A percentile compares a stretch with the other conserved stretches of the same genome.
Evolutionary conservation across 2,329 filamentous ascomycete species (phyloP).

Genomic region (Aspergillus sp.): DNA sequence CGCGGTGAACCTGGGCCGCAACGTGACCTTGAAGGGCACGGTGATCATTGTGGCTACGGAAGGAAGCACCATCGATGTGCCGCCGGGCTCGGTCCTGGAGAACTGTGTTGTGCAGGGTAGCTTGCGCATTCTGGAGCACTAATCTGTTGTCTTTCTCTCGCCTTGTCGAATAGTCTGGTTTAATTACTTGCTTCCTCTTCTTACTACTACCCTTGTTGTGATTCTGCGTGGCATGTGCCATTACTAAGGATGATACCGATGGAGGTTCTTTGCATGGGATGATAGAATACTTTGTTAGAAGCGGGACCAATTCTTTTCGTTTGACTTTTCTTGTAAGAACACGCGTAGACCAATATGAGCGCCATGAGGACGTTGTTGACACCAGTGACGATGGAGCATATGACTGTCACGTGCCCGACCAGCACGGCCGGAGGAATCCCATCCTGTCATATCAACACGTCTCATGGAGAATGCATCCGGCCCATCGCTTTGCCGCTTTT

Average conservation of each 20-base stretch:
- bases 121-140: conserved; percentile 70
- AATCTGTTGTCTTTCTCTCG: conserved; percentile 21
- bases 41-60: conserved; percentile 99
- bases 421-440: neutral
- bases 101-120: conserved; percentile 99
- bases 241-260: conserved; percentile 5
- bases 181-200: conserved; percentile 1
- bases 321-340: neutral
- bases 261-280: conserved; percentile 6
- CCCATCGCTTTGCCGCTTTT: neutral
- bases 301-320: neutral
- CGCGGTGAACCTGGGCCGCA: conserved; percentile 92
- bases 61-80: conserved; percentile 96
- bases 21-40: conserved; percentile 92
- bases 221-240: neutral
- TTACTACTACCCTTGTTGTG: conserved; percentile 3
- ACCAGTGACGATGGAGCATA: neutral
- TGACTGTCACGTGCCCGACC: neutral
- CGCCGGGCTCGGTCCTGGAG: conserved; percentile 93
- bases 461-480: neutral
- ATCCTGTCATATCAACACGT: neutral
- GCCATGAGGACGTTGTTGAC: neutral
- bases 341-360: neutral
- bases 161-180: neutral
- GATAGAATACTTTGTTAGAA: conserved; percentile 16